Evolutionary conservation across 306 rosid genomes (phyloP).

Genomic region (Myrica gale): DNA sequence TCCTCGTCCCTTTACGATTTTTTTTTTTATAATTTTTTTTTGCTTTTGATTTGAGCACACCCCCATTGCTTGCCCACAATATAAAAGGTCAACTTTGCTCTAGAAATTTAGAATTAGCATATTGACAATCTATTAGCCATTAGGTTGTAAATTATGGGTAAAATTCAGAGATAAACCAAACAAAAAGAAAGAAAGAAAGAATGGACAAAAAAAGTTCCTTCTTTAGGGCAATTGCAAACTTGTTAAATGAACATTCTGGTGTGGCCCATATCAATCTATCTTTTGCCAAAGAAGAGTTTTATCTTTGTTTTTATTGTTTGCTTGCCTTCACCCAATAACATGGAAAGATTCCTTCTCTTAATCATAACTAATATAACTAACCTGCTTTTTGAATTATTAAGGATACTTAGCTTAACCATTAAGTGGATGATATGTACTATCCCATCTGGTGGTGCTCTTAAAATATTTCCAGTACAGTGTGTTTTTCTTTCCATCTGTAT

Average conservation of each 20-base stretch:
- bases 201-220: background rate
- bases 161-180: background rate
- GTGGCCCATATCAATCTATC: constrained; percentile 18
- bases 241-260: constrained; percentile 8
- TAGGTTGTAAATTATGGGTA: background rate
- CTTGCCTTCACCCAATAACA: constrained; percentile 55
- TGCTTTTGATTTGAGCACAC: constrained; percentile 23
- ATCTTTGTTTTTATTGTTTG: constrained; percentile 45
- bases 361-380: constrained; percentile 46
- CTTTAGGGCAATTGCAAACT: background rate
- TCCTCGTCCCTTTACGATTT: constrained; percentile 21
- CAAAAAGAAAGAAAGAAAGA: background rate
- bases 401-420: constrained; percentile 40
- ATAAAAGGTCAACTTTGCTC: constrained; percentile 11
- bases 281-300: constrained; percentile 28
- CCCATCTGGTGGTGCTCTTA: constrained; percentile 23
- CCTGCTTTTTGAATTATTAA: constrained; percentile 22
- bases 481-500: background rate
- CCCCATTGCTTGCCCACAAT: constrained; percentile 15
- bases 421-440: constrained; percentile 42
- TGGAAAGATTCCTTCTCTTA: constrained; percentile 75
- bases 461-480: background rate
- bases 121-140: too few species aligned
- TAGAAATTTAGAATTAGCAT: too few species aligned
- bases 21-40: constrained; percentile 26